Evolutionary conservation across 768 basidiomycete genomes (phyloP).

Genomic region (Trametes coccinea): DNA sequence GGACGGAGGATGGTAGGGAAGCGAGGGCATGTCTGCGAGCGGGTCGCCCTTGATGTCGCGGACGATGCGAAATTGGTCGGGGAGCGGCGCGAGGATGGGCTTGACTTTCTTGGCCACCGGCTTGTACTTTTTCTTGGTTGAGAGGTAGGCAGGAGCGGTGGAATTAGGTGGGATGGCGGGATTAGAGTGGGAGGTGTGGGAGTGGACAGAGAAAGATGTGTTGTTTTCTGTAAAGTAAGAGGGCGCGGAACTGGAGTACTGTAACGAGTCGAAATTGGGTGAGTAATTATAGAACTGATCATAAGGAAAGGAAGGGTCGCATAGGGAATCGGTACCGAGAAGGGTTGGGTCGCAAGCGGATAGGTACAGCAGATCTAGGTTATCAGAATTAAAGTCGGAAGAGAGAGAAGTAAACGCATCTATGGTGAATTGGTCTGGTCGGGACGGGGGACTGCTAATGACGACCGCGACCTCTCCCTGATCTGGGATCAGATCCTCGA

Average conservation of each 20-base stretch:
- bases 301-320: constrained; percentile 15
- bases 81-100: constrained; percentile 23
- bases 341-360: constrained; percentile 3
- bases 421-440: background rate
- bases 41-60: constrained; percentile 18
- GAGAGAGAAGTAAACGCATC: background rate
- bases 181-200: background rate
- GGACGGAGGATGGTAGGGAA: constrained; percentile 14
- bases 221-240: background rate
- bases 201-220: background rate
- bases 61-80: constrained; percentile 24
- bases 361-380: constrained; percentile 9
- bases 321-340: constrained; percentile 1
- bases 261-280: background rate
- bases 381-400: background rate
- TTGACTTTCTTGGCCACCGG: constrained; percentile 22
- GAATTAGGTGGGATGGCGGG: too few relatives aligned
- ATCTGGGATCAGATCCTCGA: constrained; percentile 19
- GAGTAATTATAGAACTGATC: background rate
- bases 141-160: background rate
- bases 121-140: constrained; percentile 29
- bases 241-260: background rate
- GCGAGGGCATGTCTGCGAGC: constrained; percentile 15
- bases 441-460: background rate
- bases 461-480: constrained; percentile 19